A percentile compares a stretch with the other conserved stretches of the same genome.
These are phyloP conservation scores for Zygosaccharomyces pseudorouxii DNA, from an alignment of 805 yeast genomes.

Conservation along the genomic window DNA sequence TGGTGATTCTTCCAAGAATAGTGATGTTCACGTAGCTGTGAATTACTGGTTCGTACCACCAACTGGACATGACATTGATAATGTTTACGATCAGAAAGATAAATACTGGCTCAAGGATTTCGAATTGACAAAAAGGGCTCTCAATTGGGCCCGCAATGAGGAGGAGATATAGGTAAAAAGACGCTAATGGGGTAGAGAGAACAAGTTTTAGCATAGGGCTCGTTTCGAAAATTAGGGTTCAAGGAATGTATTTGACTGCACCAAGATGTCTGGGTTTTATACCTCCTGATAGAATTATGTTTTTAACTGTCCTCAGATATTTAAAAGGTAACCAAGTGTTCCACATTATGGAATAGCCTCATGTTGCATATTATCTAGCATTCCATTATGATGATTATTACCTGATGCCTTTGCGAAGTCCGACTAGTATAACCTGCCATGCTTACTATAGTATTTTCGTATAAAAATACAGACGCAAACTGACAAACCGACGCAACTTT, in stretches of 20 bases:
- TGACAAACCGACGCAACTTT: conserved; percentile 13
- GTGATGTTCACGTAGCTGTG: conserved; percentile 52
- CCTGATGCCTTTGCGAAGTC: neutral
- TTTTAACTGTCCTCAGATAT: too few species aligned
- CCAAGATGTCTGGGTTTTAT: neutral
- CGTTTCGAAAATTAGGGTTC: neutral
- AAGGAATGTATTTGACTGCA: neutral
- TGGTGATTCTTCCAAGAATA: conserved; percentile 34
- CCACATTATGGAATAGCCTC: too few species aligned
- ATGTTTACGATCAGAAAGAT: conserved; percentile 42
- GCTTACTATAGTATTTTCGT: neutral
- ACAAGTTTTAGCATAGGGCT: conserved; percentile 1
- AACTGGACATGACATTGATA: conserved; percentile 28
- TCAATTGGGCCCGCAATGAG: conserved; percentile 7
- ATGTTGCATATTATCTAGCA: too few species aligned
- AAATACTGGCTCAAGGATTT: conserved; percentile 53
- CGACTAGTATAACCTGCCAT: neutral
- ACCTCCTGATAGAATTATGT: too few species aligned
- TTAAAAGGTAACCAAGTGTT: too few species aligned
- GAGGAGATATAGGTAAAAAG: neutral
- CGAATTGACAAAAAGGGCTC: conserved; percentile 39
- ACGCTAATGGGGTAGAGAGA: neutral
- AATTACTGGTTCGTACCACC: conserved; percentile 79
- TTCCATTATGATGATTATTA: too few species aligned
- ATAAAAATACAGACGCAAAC: conserved; percentile 2